A percentile compares a stretch with the other conserved stretches of the same genome.
Conservation (phyloP, 495 filamentous ascomycete species). For the Neurospora terricola region DNA sequence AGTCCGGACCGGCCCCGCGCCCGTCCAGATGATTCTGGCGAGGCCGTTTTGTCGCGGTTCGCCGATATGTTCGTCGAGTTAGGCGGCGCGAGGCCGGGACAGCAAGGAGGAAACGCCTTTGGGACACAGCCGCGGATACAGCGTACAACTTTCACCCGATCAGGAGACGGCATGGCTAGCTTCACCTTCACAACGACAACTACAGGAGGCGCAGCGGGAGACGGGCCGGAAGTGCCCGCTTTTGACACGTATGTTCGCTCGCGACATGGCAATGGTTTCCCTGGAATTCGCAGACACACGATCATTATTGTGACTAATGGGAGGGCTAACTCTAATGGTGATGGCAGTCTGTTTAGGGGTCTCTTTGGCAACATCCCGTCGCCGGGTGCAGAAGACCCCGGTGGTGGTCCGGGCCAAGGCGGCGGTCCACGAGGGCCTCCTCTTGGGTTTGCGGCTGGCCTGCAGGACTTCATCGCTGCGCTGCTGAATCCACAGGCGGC, state of each 20-base stretch:
- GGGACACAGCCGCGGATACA: constrained; percentile 5
- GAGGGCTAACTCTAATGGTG: not conserved
- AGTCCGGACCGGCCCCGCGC: not conserved
- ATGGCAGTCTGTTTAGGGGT: constrained; percentile 3
- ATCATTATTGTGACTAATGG: not conserved
- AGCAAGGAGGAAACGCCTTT: not conserved
- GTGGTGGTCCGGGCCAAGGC: constrained; percentile 2
- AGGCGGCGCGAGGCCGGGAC: constrained; percentile 3
- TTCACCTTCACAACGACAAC: constrained; percentile 23
- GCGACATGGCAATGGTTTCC: not conserved
- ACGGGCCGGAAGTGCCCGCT: not conserved
- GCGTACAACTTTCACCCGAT: constrained; percentile 13
- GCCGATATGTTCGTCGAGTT: constrained; percentile 28
- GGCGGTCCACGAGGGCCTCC: constrained; percentile 9
- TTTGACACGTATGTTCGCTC: constrained; percentile 11
- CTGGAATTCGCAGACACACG: not conserved
- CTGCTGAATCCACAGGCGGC: constrained; percentile 49
- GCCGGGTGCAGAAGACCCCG: not conserved
- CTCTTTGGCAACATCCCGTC: constrained; percentile 11
- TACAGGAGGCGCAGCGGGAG: not conserved
- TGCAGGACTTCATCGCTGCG: constrained; percentile 35
- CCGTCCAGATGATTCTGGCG: constrained; percentile 1
- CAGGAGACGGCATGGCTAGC: constrained; percentile 17
- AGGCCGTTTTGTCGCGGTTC: constrained; percentile 33
- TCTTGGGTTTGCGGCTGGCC: constrained; percentile 16